A percentile compares a stretch with the other conserved stretches of the same genome.
These are phyloP conservation scores for Tremellales sp. DNA, from an alignment of 1,284 basidiomycete genomes.

Conservation along the genomic window DNA sequence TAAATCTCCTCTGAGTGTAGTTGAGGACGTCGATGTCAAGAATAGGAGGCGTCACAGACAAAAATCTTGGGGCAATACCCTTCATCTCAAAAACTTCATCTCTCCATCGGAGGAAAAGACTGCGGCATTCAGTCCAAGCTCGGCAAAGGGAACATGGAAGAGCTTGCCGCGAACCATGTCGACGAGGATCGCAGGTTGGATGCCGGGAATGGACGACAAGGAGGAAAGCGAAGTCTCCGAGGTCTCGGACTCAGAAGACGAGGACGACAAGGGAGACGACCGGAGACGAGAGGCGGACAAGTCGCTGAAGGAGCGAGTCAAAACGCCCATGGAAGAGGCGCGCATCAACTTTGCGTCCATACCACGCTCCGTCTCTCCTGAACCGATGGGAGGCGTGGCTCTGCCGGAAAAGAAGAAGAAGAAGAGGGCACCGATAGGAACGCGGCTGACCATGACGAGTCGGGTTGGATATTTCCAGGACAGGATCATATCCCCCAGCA, in stretches of 20 bases:
- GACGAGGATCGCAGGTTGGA: constrained; percentile 37
- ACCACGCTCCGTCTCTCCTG: constrained; percentile 15
- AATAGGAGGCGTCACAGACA: constrained; percentile 31
- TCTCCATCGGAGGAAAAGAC: constrained; percentile 24
- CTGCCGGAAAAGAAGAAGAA: constrained; percentile 26
- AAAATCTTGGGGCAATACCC: constrained; percentile 52
- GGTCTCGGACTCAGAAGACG: constrained; percentile 34
- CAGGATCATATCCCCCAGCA: constrained; percentile 80
- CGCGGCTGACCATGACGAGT: constrained; percentile 91
- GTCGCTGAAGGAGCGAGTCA: constrained; percentile 48
- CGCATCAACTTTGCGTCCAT: too few species aligned
- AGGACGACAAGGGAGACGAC: constrained; percentile 23
- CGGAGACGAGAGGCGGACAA: constrained; percentile 46
- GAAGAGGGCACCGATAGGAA: constrained; percentile 60
- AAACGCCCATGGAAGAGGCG: constrained; percentile 43
- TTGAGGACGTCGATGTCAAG: constrained; percentile 57
- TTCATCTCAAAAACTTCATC: constrained; percentile 37
- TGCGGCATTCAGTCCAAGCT: constrained; percentile 13
- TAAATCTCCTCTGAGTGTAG: constrained; percentile 80
- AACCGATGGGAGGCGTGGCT: constrained; percentile 14
- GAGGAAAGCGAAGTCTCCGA: constrained; percentile 48
- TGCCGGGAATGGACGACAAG: constrained; percentile 57
- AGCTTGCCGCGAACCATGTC: constrained; percentile 31
- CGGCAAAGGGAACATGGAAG: too few species aligned
- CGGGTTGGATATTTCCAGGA: constrained; percentile 93